Percentiles rank a stretch among this genome's conserved stretches.
Evolutionary conservation across 805 yeast genomes (phyloP).

Genomic region (Lipomyces spencermartinsiae): DNA sequence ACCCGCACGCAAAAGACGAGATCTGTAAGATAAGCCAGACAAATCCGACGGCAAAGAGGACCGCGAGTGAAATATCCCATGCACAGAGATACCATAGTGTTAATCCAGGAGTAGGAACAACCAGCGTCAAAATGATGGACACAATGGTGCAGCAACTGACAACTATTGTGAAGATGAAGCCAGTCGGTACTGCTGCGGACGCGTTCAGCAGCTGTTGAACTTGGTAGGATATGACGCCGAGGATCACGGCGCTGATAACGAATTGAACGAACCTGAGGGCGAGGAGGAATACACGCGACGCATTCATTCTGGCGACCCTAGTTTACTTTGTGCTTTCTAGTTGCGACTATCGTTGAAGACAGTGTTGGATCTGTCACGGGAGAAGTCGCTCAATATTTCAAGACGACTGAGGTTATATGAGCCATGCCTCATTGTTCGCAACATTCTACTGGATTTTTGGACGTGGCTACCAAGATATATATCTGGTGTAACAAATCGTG

Average conservation of each 20-base stretch:
- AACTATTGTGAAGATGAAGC: slow-evolving; percentile 14
- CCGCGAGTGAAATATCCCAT: slow-evolving; percentile 26
- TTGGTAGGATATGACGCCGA: slow-evolving; percentile 29
- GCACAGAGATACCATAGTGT: slow-evolving; percentile 2
- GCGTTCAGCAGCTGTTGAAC: slow-evolving; percentile 1
- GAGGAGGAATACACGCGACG: background rate
- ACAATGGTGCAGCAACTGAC: slow-evolving; percentile 21
- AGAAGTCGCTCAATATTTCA: background rate
- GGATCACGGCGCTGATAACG: slow-evolving; percentile 14
- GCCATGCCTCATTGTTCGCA: background rate
- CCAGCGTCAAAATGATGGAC: slow-evolving; percentile 12
- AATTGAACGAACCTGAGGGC: slow-evolving; percentile 23
- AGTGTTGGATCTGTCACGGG: background rate
- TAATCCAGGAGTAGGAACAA: slow-evolving; percentile 3
- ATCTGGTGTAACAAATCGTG: background rate
- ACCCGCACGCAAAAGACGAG: slow-evolving; percentile 27
- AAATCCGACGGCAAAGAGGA: slow-evolving; percentile 14
- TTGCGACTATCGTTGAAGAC: background rate
- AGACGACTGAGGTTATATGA: background rate
- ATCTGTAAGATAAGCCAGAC: slow-evolving; percentile 17
- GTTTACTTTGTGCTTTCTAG: background rate
- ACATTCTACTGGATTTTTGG: background rate
- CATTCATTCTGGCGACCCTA: slow-evolving; percentile 5
- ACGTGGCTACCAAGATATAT: background rate
- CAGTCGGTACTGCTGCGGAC: slow-evolving; percentile 9